A percentile compares a stretch with the other conserved stretches of the same genome.
Conservation (phyloP, 768 basidiomycete genomes). For the Hemileccinum rubropunctum region DNA sequence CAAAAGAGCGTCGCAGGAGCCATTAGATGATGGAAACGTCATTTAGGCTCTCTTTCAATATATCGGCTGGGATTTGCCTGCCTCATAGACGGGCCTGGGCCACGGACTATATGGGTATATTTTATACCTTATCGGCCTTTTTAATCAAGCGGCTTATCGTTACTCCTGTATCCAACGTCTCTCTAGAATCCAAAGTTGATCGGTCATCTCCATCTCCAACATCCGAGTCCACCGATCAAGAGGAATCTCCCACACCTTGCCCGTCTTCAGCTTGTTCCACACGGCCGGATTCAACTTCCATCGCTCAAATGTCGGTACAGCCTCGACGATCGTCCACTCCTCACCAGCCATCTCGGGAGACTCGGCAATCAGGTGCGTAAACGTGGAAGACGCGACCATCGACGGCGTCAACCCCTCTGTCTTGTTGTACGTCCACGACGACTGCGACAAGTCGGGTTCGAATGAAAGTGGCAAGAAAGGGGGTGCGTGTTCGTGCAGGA, state of each 20-base stretch:
- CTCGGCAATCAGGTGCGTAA: constrained; percentile 69
- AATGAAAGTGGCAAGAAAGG: constrained; percentile 37
- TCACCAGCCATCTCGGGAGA: constrained; percentile 21
- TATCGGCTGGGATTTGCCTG: too few species aligned
- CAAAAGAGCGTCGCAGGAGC: too few species aligned
- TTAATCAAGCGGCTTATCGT: not conserved
- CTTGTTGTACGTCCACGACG: constrained; percentile 75
- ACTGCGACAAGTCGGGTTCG: constrained; percentile 5
- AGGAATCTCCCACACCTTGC: constrained; percentile 22
- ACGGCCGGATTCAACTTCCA: constrained; percentile 31
- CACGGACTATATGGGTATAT: too few species aligned
- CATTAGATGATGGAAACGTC: too few species aligned
- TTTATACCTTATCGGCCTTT: too few species aligned
- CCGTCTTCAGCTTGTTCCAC: constrained; percentile 17
- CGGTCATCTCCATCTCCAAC: constrained; percentile 37
- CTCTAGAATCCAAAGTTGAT: constrained; percentile 51
- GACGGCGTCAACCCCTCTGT: constrained; percentile 59
- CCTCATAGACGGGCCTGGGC: too few species aligned
- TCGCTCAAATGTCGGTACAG: constrained; percentile 44
- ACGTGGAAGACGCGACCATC: constrained; percentile 38
- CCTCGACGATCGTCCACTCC: constrained; percentile 44
- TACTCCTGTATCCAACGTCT: constrained; percentile 11
- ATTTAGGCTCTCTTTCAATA: too few species aligned
- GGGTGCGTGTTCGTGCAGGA: constrained; percentile 65
- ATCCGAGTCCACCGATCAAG: constrained; percentile 23